Evolutionary conservation across 306 rosid genomes (phyloP).

Genomic region (Vigna angularis): DNA sequence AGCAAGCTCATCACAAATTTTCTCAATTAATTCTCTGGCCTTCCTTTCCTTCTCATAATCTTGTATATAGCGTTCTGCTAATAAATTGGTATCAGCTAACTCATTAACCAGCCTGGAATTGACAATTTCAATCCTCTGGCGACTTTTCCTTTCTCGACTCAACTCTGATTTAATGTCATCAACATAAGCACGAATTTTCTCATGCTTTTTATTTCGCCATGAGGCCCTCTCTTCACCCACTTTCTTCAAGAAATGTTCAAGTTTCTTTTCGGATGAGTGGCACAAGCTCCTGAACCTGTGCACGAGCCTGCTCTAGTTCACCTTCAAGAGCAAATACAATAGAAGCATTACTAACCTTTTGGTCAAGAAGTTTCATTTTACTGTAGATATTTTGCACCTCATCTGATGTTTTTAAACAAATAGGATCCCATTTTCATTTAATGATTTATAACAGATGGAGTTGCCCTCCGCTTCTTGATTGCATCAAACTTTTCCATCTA

Average conservation of each 20-base stretch:
- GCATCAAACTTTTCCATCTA: no score
- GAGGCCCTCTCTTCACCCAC: conserved; percentile 79
- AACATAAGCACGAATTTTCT: conserved; percentile 80
- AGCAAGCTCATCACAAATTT: no score
- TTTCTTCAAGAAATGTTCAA: conserved; percentile 77
- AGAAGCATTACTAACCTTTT: conserved; percentile 67
- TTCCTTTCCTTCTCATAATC: no score
- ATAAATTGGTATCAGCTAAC: conserved; percentile 85
- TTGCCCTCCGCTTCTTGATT: no score
- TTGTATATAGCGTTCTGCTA: no score
- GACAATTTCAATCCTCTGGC: conserved; percentile 77
- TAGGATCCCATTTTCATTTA: no score
- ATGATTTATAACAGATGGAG: no score
- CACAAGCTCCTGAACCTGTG: conserved; percentile 80
- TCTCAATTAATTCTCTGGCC: no score
- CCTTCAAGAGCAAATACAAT: conserved; percentile 77
- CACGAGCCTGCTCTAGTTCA: conserved; percentile 80
- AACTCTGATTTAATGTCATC: conserved; percentile 76
- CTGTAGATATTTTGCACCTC: no score
- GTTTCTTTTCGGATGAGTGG: conserved; percentile 77
- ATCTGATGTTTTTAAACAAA: no score
- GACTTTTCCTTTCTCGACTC: conserved; percentile 80
- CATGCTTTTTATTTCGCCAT: conserved; percentile 90
- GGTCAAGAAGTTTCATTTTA: conserved; percentile 77
- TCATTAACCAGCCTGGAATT: conserved; percentile 89